Base-by-base conservation (phyloP, 257 asterid genomes). In the Solanum bulbocastanum region DNA sequence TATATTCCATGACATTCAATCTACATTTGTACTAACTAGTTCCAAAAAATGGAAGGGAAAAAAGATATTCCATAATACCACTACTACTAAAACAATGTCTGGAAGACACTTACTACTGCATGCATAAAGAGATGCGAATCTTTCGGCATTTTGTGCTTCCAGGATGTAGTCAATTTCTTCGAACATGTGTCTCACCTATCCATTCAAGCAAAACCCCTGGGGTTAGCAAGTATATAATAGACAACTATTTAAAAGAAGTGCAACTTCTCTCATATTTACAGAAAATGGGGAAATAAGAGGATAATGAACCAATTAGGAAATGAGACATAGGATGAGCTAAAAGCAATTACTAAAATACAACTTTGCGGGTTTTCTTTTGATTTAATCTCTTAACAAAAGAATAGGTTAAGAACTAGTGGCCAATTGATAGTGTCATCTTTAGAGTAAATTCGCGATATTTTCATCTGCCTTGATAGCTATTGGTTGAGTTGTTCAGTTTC, bases 141-240 rank as follows among this genome's bases (percentile, higher is more conserved):
- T 98, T 92, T 96, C 99, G 73, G 99, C 99, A 91, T 97, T 96
- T 90, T 95, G 93, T 89, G 96, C 99, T 93, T 97, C 99, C 94
- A 95, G 89, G 88, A 96, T 91, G 91, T 97, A 97, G 93, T 97
- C 99, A 90, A 97, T 97, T 94, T 97, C 99, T 72, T 97, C 96
- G 68, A 97, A 97, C 99, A 97, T 97, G 83, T 95, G 99, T 83
- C 99, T 94, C 92, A 97, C 98, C 99, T 97, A 87, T 89, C 91
- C 91, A 92, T 69, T 88, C 85, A 90, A 92, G 88, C 73, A 90
- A 89, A 87, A 68, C 90, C 60, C 84, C 87, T 75, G 85, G 83
- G 35, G 83, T 89, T 75, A 73, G 86, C 68, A 75, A 65, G 83
- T 83, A 84, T 86, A 88, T 76, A 78, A 89, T 86, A 75, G 72